Conservation (phyloP, 176 grass and related monocot species). For the Elaeis guineensis region DNA sequence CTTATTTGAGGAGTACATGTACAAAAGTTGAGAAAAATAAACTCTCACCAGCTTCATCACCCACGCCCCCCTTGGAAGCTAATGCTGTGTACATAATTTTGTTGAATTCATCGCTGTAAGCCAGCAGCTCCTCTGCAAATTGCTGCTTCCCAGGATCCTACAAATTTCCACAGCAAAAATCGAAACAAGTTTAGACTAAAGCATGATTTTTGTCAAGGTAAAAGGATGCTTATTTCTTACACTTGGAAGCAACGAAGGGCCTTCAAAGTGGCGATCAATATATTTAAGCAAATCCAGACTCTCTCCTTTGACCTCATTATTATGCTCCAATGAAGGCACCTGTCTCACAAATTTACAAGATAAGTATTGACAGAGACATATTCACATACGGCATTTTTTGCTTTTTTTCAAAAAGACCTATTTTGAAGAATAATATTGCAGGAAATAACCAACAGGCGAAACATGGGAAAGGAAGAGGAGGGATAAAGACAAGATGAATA, state of each 20-base stretch:
- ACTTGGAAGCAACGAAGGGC: constrained; percentile 49
- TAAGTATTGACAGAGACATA: too few species aligned
- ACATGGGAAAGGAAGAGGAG: too few species aligned
- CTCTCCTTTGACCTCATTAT: constrained; percentile 54
- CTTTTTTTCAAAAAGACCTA: too few species aligned
- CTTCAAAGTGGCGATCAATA: constrained; percentile 54
- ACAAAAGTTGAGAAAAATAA: neutral
- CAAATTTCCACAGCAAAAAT: constrained; percentile 1
- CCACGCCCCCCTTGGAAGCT: constrained; percentile 21
- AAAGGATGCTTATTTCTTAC: constrained; percentile 17
- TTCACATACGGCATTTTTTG: too few species aligned
- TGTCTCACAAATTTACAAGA: constrained; percentile 3
- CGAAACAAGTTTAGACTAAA: neutral
- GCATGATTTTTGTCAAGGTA: too few species aligned
- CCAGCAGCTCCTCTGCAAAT: constrained; percentile 59
- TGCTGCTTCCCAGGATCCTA: constrained; percentile 56
- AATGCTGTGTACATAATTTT: constrained; percentile 28
- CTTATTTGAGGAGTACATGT: neutral
- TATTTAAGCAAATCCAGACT: constrained; percentile 67
- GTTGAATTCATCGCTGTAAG: constrained; percentile 33
- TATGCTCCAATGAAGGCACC: constrained; percentile 76
- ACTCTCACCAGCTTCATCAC: constrained; percentile 34
- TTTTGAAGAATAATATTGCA: too few species aligned
- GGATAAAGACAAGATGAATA: too few species aligned
- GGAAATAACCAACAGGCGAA: too few species aligned